These are phyloP conservation scores for Alternaria viburni DNA, from an alignment of 2,329 filamentous ascomycete genomes.

Conservation along the genomic window DNA sequence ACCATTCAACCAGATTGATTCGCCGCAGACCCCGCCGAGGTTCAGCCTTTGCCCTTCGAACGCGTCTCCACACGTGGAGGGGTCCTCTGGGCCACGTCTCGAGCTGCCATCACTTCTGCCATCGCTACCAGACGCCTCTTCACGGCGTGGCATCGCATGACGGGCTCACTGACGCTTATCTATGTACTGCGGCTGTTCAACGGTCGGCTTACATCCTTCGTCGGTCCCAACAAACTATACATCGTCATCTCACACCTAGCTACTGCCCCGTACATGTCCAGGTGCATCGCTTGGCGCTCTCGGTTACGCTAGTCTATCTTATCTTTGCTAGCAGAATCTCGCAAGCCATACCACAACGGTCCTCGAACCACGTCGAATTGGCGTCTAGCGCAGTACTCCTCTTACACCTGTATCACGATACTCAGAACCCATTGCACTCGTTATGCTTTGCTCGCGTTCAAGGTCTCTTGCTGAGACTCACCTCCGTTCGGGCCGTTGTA, in stretches of 20 bases:
- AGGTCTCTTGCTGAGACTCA: neutral
- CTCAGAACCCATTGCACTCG: neutral
- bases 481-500: neutral
- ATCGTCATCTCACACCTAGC: neutral
- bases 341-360: neutral
- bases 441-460: neutral
- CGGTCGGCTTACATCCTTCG: neutral
- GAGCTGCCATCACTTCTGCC: neutral
- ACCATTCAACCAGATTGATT: conserved; percentile 14
- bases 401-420: neutral
- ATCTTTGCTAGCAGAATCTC: neutral
- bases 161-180: neutral
- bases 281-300: neutral
- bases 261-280: neutral
- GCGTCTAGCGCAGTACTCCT: neutral
- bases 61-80: conserved; percentile 10
- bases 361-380: neutral
- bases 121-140: neutral
- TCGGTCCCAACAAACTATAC: neutral
- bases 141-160: neutral
- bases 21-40: conserved; percentile 9
- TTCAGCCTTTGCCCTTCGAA: conserved; percentile 4
- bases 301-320: neutral
- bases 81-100: neutral
- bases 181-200: neutral